Evolutionary conservation across 352 stramenopile genomes (phyloP).

Genomic region (Phytophthora pisi): DNA sequence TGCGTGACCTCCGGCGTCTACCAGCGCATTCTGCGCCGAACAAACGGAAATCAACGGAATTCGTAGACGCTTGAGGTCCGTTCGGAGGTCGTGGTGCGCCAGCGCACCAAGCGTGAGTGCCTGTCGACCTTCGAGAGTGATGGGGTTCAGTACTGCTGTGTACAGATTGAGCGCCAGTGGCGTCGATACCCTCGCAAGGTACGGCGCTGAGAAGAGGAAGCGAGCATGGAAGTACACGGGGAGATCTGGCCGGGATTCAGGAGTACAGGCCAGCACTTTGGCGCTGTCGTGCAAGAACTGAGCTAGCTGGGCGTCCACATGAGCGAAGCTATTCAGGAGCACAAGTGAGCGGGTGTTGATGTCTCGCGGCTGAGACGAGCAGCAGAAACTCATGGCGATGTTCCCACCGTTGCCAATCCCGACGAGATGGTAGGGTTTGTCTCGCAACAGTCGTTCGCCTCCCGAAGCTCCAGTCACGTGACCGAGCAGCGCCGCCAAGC

Average conservation of each 20-base stretch:
- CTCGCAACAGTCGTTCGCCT: constrained; percentile 49
- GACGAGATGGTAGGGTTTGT: constrained; percentile 93
- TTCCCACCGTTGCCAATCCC: constrained; percentile 92
- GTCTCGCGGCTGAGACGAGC: constrained; percentile 50
- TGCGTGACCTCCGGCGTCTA: constrained; percentile 82
- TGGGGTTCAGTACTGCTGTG: constrained; percentile 95
- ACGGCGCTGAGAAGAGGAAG: constrained; percentile 93
- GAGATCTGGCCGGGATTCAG: constrained; percentile 90
- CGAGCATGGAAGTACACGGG: constrained; percentile 96
- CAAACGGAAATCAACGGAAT: constrained; percentile 90
- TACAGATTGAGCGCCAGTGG: constrained; percentile 96
- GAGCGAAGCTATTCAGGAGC: constrained; percentile 90
- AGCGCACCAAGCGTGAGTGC: constrained; percentile 91
- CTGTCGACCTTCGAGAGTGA: constrained; percentile 90
- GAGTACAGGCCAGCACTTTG: constrained; percentile 93
- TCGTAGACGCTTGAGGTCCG: constrained; percentile 51
- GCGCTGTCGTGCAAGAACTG: constrained; percentile 95
- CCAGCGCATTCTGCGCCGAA: constrained; percentile 85
- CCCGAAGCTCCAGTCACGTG: constrained; percentile 32
- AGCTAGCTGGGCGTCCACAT: constrained; percentile 91
- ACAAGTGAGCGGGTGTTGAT: constrained; percentile 81
- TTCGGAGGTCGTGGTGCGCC: constrained; percentile 77
- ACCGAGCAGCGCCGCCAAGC: constrained; percentile 84
- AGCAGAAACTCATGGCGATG: constrained; percentile 86
- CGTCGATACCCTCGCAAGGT: constrained; percentile 92